Evolutionary conservation across 176 grass and related monocot species (phyloP), one percentile per base, ranked within the genome.

Genomic region (Secale cereale): DNA sequence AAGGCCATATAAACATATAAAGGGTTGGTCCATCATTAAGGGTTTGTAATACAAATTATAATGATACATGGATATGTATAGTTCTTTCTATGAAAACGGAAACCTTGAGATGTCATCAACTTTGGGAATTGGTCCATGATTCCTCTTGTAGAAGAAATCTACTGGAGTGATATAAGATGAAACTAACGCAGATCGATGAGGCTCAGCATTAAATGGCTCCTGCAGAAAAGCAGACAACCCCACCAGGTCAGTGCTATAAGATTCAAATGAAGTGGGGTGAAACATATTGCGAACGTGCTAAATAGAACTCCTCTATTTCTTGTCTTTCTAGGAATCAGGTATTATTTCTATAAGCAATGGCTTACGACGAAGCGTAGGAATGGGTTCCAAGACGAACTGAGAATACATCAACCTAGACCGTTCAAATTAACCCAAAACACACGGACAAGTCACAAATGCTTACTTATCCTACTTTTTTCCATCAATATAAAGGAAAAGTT

Each of bases 121-220:
- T 78, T 92, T 92, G 6, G 97, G 97, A 68, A 99, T 99, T 22
- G 97, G 93, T 60, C 93, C 97, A 91, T 99, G 97, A 68, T 94
- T 99, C 83, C 97, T 96, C 93, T 99, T 99, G 81, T 92, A 94
- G 79, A 99, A 99, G 60, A 94, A 99, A 70, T 99, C 97, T 16
- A 96, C 89, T 7, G 93, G 90, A 30, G 97, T 99, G 71, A 99
- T 89, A 82, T 94, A 99, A 39, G 97, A 96, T 43, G 70, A 64
- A 9, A 96, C 75, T 40, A 96, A 71, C 12, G 88, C 88, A 37
- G 92, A 83, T 17, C 91, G 91, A 61, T 84, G 85, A 57, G 97
- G 97, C 88, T 99, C 97, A 15, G 97, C 97, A 85, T 99, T 99
- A 88, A 99, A 99, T 71, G 97, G 97, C 70, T 99, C 93, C 97